A percentile compares a stretch with the other conserved stretches of the same genome.
phyloP scores from a whole-genome alignment of 2,329 filamentous ascomycete genomes.

The Cladophialophora immunda region DNA sequence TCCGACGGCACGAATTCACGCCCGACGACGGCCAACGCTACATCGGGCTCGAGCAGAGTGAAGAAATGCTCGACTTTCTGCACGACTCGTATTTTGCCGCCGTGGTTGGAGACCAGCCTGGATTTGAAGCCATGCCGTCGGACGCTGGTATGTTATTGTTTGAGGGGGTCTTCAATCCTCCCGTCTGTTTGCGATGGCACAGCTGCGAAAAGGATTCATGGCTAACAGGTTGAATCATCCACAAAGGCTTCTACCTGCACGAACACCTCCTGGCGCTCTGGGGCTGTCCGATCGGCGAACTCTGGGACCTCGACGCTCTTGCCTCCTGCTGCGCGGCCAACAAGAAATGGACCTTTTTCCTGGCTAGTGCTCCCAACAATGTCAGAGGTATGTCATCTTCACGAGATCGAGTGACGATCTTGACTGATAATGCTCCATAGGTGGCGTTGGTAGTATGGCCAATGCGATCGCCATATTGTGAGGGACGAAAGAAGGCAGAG shows the following conservation, averaged over 20 bases:
- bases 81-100: conserved; percentile 67
- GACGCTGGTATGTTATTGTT: background rate
- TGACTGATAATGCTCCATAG: background rate
- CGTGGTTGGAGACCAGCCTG: conserved; percentile 62
- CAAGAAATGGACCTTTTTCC: conserved; percentile 49
- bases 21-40: conserved; percentile 50
- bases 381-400: background rate
- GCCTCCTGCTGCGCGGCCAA: conserved; percentile 45
- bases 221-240: conserved; percentile 43
- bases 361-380: conserved; percentile 50
- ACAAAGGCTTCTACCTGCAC: conserved; percentile 46
- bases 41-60: conserved; percentile 59
- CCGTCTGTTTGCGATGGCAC: background rate
- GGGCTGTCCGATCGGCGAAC: conserved; percentile 53
- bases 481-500: background rate
- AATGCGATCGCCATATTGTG: conserved; percentile 2
- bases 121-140: conserved; percentile 69
- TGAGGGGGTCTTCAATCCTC: background rate
- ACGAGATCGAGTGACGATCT: background rate
- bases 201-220: background rate
- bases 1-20: conserved; percentile 26
- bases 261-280: conserved; percentile 50
- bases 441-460: background rate
- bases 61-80: conserved; percentile 68
- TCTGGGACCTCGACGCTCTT: conserved; percentile 53